phyloP scores from a whole-genome alignment of 163 green algal genomes.

The Volvox carteri region DNA sequence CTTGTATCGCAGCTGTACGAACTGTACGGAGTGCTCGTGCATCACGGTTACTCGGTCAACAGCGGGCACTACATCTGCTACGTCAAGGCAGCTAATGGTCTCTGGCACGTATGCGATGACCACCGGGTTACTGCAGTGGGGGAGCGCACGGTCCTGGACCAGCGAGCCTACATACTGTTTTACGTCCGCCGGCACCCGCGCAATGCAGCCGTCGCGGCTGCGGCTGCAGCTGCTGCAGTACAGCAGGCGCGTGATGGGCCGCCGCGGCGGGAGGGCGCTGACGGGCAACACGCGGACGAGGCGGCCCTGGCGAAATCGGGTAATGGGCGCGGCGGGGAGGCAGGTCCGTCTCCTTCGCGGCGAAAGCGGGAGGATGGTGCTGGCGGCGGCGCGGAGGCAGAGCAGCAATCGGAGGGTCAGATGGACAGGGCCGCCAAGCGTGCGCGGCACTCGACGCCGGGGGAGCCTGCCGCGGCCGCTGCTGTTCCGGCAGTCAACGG shows the following conservation, averaged over 20 bases:
- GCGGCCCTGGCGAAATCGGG: no score
- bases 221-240: background rate
- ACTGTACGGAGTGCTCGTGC: conserved; percentile 96
- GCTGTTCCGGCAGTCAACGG: background rate
- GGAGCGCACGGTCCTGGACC: conserved; percentile 79
- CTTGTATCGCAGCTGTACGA: conserved; percentile 81
- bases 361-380: background rate
- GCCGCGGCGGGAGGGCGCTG: background rate
- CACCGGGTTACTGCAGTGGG: conserved; percentile 31
- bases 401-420: background rate
- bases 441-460: background rate
- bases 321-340: background rate
- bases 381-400: background rate
- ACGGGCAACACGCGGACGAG: background rate
- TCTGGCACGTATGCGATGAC: conserved; percentile 95
- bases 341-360: background rate
- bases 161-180: conserved; percentile 98
- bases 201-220: background rate
- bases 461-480: background rate
- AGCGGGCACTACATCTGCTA: conserved; percentile 97
- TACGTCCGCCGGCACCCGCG: conserved; percentile 81
- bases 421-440: background rate
- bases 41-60: conserved; percentile 91
- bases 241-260: background rate
- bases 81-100: conserved; percentile 82